A percentile compares a stretch with the other conserved stretches of the same genome.
phyloP scores from a whole-genome alignment of 2,329 filamentous ascomycete genomes.

The Conoideocrella luteorostrata region DNA sequence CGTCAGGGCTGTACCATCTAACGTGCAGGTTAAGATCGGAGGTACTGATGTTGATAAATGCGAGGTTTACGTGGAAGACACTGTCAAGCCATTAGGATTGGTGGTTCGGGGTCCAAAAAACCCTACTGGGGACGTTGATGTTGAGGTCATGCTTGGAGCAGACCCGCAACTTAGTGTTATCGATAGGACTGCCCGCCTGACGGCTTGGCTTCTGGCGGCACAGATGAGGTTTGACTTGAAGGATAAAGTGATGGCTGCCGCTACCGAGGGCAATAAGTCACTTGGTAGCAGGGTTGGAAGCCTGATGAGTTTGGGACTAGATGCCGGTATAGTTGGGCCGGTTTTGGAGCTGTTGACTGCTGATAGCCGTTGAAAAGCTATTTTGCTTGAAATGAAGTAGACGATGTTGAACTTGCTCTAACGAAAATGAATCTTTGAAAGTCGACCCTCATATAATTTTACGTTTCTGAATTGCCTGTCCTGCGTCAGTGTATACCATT shows the following conservation, averaged over 20 bases:
- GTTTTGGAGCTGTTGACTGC: conserved; percentile 6
- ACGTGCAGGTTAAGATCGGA: conserved; percentile 1
- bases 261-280: neutral
- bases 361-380: conserved; percentile 4
- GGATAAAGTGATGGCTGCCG: conserved; percentile 4
- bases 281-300: conserved; percentile 2
- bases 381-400: no score
- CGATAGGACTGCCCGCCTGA: neutral
- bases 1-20: neutral
- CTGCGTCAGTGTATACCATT: no score
- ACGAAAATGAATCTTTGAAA: no score
- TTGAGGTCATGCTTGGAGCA: conserved; percentile 3
- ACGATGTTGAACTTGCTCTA: no score
- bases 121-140: neutral
- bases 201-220: neutral
- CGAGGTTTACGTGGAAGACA: neutral
- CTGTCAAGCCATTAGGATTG: neutral
- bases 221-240: conserved; percentile 6
- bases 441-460: no score
- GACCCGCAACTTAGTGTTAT: conserved; percentile 1
- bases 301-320: conserved; percentile 7
- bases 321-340: neutral
- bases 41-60: neutral
- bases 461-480: no score
- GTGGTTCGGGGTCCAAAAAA: neutral